A percentile compares a stretch with the other conserved stretches of the same genome.
Conservation (phyloP, 2,329 filamentous ascomycete species). For the Juglanconis oblonga region DNA sequence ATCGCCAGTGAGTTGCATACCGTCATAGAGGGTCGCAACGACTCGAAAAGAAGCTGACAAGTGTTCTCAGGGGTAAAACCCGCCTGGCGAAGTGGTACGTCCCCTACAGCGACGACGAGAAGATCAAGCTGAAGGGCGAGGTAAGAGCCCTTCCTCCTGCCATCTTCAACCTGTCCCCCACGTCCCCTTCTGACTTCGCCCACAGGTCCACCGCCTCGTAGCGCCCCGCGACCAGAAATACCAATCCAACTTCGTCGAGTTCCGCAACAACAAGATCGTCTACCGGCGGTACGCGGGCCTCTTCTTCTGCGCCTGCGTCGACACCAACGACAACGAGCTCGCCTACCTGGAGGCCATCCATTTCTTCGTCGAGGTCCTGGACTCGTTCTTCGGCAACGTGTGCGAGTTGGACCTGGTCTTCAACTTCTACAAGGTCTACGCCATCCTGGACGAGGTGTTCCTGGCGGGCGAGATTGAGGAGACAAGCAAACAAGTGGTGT, state of each 20-base stretch:
- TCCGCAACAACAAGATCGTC: constrained; percentile 91
- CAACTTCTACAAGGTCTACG: constrained; percentile 88
- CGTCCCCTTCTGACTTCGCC: neutral
- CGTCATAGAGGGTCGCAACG: too few species aligned
- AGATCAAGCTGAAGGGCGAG: constrained; percentile 98
- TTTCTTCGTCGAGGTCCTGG: constrained; percentile 98
- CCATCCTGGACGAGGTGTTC: constrained; percentile 97
- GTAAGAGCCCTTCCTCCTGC: constrained; percentile 40
- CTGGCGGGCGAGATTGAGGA: constrained; percentile 97
- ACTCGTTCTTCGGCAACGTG: constrained; percentile 98
- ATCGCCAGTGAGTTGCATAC: constrained; percentile 65
- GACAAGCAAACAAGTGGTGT: constrained; percentile 95
- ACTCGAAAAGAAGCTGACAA: constrained; percentile 1
- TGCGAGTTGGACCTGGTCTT: constrained; percentile 93
- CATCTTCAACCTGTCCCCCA: neutral
- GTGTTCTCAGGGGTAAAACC: constrained; percentile 78
- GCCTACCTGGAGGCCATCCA: constrained; percentile 97
- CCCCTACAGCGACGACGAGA: constrained; percentile 97
- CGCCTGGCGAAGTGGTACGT: constrained; percentile 98
- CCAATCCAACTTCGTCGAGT: constrained; percentile 99
- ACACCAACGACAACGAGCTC: constrained; percentile 98
- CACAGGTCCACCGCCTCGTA: constrained; percentile 89
- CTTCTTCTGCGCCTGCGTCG: constrained; percentile 99
- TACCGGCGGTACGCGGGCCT: constrained; percentile 96
- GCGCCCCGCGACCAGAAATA: constrained; percentile 98